Conservation (phyloP, 257 asterid species). For the Scutellaria minor region DNA sequence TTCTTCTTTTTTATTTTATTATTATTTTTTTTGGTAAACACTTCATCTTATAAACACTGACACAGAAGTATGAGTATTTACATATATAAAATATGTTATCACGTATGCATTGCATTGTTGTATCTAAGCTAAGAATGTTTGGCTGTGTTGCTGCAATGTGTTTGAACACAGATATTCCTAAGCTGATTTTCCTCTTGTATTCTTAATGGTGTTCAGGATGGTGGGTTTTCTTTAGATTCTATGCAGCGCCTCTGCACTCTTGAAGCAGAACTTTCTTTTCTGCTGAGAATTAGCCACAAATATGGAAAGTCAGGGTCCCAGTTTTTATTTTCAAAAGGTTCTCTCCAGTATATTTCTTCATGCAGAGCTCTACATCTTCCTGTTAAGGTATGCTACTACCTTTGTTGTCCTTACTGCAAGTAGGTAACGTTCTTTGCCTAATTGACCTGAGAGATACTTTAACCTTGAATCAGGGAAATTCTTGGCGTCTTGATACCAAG, state of each 20-base stretch:
- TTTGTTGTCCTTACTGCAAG: conserved; percentile 12
- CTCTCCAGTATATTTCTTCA: conserved; percentile 75
- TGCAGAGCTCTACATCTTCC: conserved; percentile 77
- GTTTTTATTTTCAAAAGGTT: conserved; percentile 90
- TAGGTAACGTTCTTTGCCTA: conserved; percentile 16
- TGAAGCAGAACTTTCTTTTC: conserved; percentile 80
- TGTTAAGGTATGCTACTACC: conserved; percentile 56
- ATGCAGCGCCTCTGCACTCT: conserved; percentile 91
- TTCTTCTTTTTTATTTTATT: background rate
- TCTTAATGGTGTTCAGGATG: conserved; percentile 57
- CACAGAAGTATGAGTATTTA: background rate
- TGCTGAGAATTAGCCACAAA: conserved; percentile 86
- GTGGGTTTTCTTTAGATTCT: conserved; percentile 76
- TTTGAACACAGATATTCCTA: background rate
- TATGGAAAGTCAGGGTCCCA: conserved; percentile 90
- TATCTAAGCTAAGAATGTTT: conserved; percentile 7
- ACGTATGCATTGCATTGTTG: background rate
- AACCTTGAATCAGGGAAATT: conserved; percentile 57
- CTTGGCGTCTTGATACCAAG: conserved; percentile 55
- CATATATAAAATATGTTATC: background rate
- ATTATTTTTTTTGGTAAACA: background rate
- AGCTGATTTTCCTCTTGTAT: conserved; percentile 19
- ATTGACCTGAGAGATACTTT: conserved; percentile 24
- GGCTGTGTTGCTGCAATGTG: background rate
- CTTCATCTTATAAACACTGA: background rate